Evolutionary conservation across 2,329 filamentous ascomycete genomes (phyloP).

Genomic region (Ceratocystis colombiana): DNA sequence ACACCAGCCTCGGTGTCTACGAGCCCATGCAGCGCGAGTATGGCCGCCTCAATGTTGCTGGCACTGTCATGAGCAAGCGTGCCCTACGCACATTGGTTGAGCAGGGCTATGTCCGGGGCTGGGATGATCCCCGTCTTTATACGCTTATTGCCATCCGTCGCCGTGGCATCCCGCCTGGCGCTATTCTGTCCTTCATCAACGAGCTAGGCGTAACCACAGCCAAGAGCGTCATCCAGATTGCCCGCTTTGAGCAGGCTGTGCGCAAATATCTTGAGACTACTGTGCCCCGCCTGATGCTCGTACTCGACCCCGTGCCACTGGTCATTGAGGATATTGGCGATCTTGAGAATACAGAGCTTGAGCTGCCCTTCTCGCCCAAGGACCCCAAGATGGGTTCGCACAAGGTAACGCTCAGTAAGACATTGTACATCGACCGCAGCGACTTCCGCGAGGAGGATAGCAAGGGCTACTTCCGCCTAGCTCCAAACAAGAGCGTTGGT

Average conservation of each 20-base stretch:
- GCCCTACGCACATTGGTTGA: conserved; percentile 71
- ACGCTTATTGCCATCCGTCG: conserved; percentile 76
- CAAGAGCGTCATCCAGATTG: conserved; percentile 66
- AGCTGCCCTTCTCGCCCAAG: conserved; percentile 75
- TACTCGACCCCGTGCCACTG: conserved; percentile 75
- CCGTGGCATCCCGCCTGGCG: conserved; percentile 76
- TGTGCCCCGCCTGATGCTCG: conserved; percentile 79
- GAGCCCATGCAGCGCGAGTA: conserved; percentile 91
- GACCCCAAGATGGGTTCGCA: conserved; percentile 57
- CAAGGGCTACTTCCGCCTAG: conserved; percentile 69
- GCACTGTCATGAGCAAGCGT: conserved; percentile 80
- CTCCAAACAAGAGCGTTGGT: conserved; percentile 67
- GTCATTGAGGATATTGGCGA: conserved; percentile 69
- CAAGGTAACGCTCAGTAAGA: conserved; percentile 57
- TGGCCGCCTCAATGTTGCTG: conserved; percentile 55
- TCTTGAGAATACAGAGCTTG: conserved; percentile 50
- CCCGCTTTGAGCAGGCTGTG: conserved; percentile 75
- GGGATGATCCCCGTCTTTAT: conserved; percentile 86
- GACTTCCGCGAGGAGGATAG: conserved; percentile 70
- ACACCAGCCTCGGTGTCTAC: conserved; percentile 71
- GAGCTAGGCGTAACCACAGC: conserved; percentile 85
- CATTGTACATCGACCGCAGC: conserved; percentile 72
- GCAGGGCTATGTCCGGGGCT: conserved; percentile 67
- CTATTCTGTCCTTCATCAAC: conserved; percentile 79
- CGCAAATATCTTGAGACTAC: conserved; percentile 78